These are phyloP conservation scores for Cryptosporidium tyzzeri DNA, from an alignment of 169 alveolate genomes.

Conservation along the genomic window DNA sequence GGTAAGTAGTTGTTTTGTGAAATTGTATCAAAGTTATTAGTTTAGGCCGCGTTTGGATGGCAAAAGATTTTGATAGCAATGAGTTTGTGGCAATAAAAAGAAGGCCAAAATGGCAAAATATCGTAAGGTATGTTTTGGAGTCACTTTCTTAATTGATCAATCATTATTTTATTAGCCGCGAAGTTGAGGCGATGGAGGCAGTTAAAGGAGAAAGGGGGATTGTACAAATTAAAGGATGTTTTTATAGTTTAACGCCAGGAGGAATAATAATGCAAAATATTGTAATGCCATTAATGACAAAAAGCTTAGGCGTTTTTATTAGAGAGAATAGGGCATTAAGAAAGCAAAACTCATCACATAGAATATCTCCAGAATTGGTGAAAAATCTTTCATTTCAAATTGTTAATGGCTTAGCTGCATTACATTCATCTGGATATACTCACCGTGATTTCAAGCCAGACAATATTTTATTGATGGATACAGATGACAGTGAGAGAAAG, in stretches of 20 bases:
- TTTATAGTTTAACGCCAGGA: conserved; percentile 67
- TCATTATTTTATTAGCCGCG: conserved; percentile 23
- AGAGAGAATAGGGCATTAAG: conserved; percentile 52
- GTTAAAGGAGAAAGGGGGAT: conserved; percentile 34
- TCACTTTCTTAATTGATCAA: not conserved
- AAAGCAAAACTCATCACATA: conserved; percentile 25
- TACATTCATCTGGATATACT: conserved; percentile 66
- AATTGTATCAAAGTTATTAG: not conserved
- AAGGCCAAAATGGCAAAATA: conserved; percentile 73
- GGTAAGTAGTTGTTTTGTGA: conserved; percentile 33
- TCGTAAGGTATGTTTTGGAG: conserved; percentile 35
- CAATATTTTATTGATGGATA: conserved; percentile 32
- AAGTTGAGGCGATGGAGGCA: conserved; percentile 71
- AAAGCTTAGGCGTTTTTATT: conserved; percentile 48
- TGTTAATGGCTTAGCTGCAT: conserved; percentile 28
- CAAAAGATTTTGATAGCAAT: conserved; percentile 24
- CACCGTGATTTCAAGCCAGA: conserved; percentile 73
- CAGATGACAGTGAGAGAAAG: not conserved
- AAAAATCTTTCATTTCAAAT: conserved; percentile 63
- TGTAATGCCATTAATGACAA: conserved; percentile 73
- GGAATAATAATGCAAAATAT: conserved; percentile 69
- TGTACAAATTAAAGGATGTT: conserved; percentile 29
- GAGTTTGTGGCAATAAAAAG: conserved; percentile 72
- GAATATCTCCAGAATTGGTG: conserved; percentile 36
- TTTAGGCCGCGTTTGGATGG: conserved; percentile 76